A percentile compares a stretch with the other conserved stretches of the same genome.
Conservation (phyloP, 1,284 basidiomycete genomes). For the Sporisorium scitamineum region DNA sequence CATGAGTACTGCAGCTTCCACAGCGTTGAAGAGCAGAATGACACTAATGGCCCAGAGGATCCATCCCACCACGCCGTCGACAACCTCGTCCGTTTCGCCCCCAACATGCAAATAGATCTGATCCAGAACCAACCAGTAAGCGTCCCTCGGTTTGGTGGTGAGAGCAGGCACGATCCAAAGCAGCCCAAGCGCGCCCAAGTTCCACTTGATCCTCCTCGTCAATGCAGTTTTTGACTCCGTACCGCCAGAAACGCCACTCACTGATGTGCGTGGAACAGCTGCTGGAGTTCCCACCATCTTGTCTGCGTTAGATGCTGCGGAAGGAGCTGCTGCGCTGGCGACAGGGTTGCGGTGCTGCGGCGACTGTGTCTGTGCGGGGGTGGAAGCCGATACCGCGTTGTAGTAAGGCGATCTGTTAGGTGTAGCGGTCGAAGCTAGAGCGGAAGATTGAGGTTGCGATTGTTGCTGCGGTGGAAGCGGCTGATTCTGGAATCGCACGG, state of each 20-base stretch:
- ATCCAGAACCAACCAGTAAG: constrained; percentile 42
- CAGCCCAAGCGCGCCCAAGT: constrained; percentile 23
- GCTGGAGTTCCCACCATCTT: background rate
- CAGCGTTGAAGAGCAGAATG: constrained; percentile 40
- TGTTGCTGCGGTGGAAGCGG: constrained; percentile 27
- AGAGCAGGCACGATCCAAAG: constrained; percentile 42
- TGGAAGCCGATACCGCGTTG: constrained; percentile 5
- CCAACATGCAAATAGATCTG: constrained; percentile 33
- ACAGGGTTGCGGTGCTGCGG: background rate
- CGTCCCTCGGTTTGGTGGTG: constrained; percentile 20
- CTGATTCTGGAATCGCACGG: constrained; percentile 42
- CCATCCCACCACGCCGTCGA: constrained; percentile 41
- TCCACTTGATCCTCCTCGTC: constrained; percentile 34
- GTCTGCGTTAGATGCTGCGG: background rate
- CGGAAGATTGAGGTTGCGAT: constrained; percentile 2
- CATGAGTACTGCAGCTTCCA: constrained; percentile 28
- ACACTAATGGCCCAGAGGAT: constrained; percentile 41
- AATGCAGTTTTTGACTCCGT: constrained; percentile 17
- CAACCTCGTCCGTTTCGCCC: constrained; percentile 32
- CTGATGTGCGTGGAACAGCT: background rate
- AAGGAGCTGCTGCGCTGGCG: background rate
- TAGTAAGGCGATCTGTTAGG: constrained; percentile 24
- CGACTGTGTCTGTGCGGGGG: constrained; percentile 14
- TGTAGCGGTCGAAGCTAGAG: constrained; percentile 1
- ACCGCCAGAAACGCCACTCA: too few species aligned